A percentile compares a stretch with the other conserved stretches of the same genome.
These are phyloP conservation scores for Diaporthe destruens DNA, from an alignment of 2,329 filamentous ascomycete genomes.

Conservation along the genomic window DNA sequence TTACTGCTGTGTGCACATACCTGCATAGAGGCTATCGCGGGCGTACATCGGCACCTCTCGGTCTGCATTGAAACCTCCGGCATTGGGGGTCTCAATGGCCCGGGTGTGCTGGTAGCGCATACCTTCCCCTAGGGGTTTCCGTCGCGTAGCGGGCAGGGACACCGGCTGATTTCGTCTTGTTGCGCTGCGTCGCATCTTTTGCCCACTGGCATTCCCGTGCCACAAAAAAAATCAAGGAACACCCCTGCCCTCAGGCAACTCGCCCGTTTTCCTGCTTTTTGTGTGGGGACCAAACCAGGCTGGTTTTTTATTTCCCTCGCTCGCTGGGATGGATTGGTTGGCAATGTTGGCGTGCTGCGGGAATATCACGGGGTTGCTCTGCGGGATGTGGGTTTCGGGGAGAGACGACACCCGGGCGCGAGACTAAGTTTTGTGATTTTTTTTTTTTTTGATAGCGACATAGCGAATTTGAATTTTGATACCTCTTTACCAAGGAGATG, in stretches of 20 bases:
- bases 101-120: not conserved
- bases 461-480: slow-evolving; percentile 25
- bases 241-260: not conserved
- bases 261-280: slow-evolving; percentile 5
- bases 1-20: not conserved
- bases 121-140: not conserved
- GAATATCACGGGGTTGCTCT: slow-evolving; percentile 25
- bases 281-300: not conserved
- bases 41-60: slow-evolving; percentile 7
- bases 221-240: not conserved
- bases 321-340: not conserved
- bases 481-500: not conserved
- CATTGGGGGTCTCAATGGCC: not conserved
- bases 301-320: not conserved
- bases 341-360: slow-evolving; percentile 1
- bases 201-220: too few species aligned
- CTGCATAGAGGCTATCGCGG: not conserved
- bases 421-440: not conserved
- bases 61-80: not conserved
- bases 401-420: too few species aligned
- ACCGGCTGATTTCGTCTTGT: not conserved
- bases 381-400: too few species aligned
- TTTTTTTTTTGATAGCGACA: not conserved
- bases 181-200: not conserved
- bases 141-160: not conserved